Evolutionary conservation across 768 basidiomycete genomes (phyloP).

Genomic region (Lentinus tigrinus): DNA sequence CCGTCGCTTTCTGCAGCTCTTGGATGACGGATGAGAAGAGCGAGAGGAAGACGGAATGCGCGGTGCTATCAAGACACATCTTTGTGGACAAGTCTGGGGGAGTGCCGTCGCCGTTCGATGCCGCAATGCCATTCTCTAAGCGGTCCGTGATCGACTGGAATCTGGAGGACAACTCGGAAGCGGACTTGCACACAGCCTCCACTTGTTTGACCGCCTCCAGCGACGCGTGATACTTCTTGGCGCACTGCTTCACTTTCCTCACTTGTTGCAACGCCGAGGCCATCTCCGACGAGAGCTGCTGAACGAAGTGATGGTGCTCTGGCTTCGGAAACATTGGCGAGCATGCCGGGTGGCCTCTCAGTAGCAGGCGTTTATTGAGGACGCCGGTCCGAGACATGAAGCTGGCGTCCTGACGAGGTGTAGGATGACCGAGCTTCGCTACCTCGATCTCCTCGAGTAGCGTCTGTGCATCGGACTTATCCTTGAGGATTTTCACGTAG

Average conservation of each 20-base stretch:
- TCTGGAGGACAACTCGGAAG: conserved; percentile 38
- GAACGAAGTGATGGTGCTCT: conserved; percentile 59
- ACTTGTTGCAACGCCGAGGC: conserved; percentile 47
- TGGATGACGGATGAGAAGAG: conserved; percentile 62
- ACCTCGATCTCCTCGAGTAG: conserved; percentile 75
- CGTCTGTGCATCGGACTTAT: conserved; percentile 61
- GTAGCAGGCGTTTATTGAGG: conserved; percentile 59
- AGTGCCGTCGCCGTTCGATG: conserved; percentile 62
- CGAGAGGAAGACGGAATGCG: conserved; percentile 69
- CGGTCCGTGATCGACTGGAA: conserved; percentile 46
- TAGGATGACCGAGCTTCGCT: conserved; percentile 69
- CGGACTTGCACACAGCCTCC: conserved; percentile 49
- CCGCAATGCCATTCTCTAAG: conserved; percentile 52
- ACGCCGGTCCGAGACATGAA: conserved; percentile 66
- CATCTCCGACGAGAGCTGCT: conserved; percentile 61
- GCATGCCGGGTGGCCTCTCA: conserved; percentile 61
- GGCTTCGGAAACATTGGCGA: conserved; percentile 65
- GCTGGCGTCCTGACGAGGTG: conserved; percentile 58
- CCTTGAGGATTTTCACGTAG: conserved; percentile 81
- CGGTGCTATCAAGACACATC: conserved; percentile 55
- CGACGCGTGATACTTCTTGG: conserved; percentile 61
- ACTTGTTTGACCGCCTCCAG: conserved; percentile 65
- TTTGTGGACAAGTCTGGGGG: conserved; percentile 63
- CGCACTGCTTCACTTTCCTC: conserved; percentile 50
- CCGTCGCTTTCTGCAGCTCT: conserved; percentile 41